These are phyloP conservation scores for Metschnikowia gruessii DNA, from an alignment of 805 yeast species.

Conservation along the genomic window DNA sequence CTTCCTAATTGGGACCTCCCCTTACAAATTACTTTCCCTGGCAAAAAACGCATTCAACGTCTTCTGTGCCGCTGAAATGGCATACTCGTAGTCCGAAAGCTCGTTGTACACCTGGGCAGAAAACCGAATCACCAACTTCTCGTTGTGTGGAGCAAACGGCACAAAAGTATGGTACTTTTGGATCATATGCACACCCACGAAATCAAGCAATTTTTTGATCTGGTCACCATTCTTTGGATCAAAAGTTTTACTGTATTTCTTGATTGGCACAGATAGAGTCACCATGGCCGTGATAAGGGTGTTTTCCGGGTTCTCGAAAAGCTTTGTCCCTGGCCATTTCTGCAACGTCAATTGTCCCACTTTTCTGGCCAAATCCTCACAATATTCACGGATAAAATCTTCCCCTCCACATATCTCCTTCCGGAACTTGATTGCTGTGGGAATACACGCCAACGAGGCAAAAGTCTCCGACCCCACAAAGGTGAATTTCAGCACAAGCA, in stretches of 20 bases:
- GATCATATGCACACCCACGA: slow-evolving; percentile 8
- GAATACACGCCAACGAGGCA: slow-evolving; percentile 41
- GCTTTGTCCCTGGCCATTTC: slow-evolving; percentile 37
- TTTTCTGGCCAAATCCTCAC: slow-evolving; percentile 41
- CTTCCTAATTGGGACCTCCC: too few relatives aligned
- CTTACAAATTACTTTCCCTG: not conserved
- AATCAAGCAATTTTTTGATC: slow-evolving; percentile 4
- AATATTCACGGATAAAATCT: slow-evolving; percentile 47
- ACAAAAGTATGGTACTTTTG: slow-evolving; percentile 40
- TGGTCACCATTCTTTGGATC: slow-evolving; percentile 1
- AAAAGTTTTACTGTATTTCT: slow-evolving; percentile 10
- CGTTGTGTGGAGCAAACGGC: slow-evolving; percentile 44
- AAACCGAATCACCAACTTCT: slow-evolving; percentile 39
- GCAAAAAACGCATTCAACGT: slow-evolving; percentile 26
- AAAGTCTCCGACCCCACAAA: slow-evolving; percentile 51
- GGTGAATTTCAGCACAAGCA: slow-evolving; percentile 46
- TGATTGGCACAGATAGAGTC: slow-evolving; percentile 38
- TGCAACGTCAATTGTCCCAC: slow-evolving; percentile 42
- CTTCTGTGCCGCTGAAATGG: slow-evolving; percentile 18
- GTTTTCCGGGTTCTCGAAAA: slow-evolving; percentile 35
- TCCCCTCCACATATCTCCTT: slow-evolving; percentile 60
- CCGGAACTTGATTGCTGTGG: slow-evolving; percentile 54
- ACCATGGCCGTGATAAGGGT: slow-evolving; percentile 44
- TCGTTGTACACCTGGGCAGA: slow-evolving; percentile 63
- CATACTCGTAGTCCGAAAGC: slow-evolving; percentile 49